Evolutionary conservation across 2,329 filamentous ascomycete genomes (phyloP), one percentile per base, ranked within the genome.

Genomic region (Boeremia exigua): DNA sequence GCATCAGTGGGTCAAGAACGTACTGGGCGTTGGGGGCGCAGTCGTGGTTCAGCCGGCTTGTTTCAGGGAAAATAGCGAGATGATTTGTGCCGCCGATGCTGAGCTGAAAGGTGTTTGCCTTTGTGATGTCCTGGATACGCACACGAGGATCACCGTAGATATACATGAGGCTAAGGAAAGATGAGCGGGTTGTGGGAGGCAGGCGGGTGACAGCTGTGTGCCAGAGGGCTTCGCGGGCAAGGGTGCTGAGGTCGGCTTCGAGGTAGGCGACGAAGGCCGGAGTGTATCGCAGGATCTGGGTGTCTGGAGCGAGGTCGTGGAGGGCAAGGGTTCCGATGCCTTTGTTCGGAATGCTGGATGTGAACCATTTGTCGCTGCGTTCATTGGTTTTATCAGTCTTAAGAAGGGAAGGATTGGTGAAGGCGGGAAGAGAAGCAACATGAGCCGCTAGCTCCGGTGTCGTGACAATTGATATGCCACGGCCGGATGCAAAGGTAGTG

Each of bases 21-120:
- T 78, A 75, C 58, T 78, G 78, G 1, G 78, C 76, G 47, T 75
- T 76, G 6, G 73, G 68, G 7, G 59, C 47, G 52, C 78, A 80
- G 29, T 74, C 77, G 59, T 80, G 78, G 55, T 80, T 79, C 30
- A 78, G 57, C 17, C 76, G 58, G 19, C 70, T 71, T 0, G 77
- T 73, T 53, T 78, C 77, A 0, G 77, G 77, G 28, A 76, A 79
- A 0, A 75, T 58, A 1, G 68, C 70, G 0, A 75, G 49, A 60
- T 75, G 73, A 48, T 71, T 72, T 6, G 56, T 54, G 1, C 67
- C 72, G 0, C 48, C 60, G 23, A 74, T 17, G 1, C 62, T 15
- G 0, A 75, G 36, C 55, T 73, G 69, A 29, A 75, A 75, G 0
- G 71, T 70, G 46, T 75, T 75, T 32, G 69, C 68, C 45, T 75